A percentile compares a stretch with the other conserved stretches of the same genome.
phyloP scores from a whole-genome alignment of 495 filamentous ascomycete genomes.

The Apiosordaria backusii region DNA sequence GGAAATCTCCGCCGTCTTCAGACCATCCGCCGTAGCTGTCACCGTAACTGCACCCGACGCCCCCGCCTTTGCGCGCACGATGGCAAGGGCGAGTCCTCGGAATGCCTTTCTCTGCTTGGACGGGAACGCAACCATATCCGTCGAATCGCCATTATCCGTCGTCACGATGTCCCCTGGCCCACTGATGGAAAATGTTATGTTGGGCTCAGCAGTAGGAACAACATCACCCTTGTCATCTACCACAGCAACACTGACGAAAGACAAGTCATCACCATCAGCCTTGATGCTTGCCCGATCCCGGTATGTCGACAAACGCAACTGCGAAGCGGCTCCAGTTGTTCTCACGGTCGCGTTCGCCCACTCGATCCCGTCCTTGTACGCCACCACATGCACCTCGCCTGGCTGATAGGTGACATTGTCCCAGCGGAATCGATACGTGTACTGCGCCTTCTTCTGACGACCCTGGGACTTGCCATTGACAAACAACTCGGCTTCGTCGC shows the following conservation, averaged over 20 bases:
- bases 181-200: slow-evolving; percentile 41
- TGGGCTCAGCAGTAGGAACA: slow-evolving; percentile 30
- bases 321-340: slow-evolving; percentile 34
- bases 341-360: slow-evolving; percentile 42
- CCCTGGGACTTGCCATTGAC: slow-evolving; percentile 47
- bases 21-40: slow-evolving; percentile 31
- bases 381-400: slow-evolving; percentile 42
- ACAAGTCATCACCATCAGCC: slow-evolving; percentile 41
- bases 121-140: slow-evolving; percentile 43
- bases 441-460: slow-evolving; percentile 29
- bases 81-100: slow-evolving; percentile 41
- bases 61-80: slow-evolving; percentile 36
- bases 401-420: slow-evolving; percentile 43
- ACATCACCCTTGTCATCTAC: slow-evolving; percentile 31
- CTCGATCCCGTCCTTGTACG: slow-evolving; percentile 39
- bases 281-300: slow-evolving; percentile 35
- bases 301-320: slow-evolving; percentile 32
- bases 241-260: slow-evolving; percentile 42
- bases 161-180: slow-evolving; percentile 43
- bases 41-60: slow-evolving; percentile 34
- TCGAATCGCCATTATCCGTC: slow-evolving; percentile 48
- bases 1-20: slow-evolving; percentile 26
- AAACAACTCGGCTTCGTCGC: slow-evolving; percentile 48
- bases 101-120: slow-evolving; percentile 43
- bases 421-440: slow-evolving; percentile 47